These are phyloP conservation scores for Hippophae tibetana DNA, from an alignment of 306 rosid genomes.

Conservation along the genomic window DNA sequence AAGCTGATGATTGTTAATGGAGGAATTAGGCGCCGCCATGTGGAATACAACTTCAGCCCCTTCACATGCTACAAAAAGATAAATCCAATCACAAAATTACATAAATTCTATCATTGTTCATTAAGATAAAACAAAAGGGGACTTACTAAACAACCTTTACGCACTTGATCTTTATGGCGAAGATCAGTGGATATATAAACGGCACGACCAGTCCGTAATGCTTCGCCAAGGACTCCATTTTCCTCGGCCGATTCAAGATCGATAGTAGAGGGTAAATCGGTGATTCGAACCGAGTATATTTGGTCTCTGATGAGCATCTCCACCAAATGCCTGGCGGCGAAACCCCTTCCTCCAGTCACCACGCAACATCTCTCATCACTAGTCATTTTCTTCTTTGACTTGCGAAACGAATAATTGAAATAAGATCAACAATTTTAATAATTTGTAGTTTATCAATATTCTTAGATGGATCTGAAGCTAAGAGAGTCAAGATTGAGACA, in stretches of 20 bases:
- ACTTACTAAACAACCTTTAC: slow-evolving; percentile 31
- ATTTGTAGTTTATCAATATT: no score
- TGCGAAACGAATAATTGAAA: not conserved
- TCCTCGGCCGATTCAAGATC: slow-evolving; percentile 60
- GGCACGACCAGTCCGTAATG: slow-evolving; percentile 67
- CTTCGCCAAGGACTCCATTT: slow-evolving; percentile 54
- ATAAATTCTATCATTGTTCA: not conserved
- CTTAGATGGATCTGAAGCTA: no score
- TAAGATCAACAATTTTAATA: no score
- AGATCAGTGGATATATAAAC: slow-evolving; percentile 60
- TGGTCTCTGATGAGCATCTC: slow-evolving; percentile 49
- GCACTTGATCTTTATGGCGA: slow-evolving; percentile 60
- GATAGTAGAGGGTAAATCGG: slow-evolving; percentile 56
- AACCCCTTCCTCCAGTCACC: slow-evolving; percentile 94
- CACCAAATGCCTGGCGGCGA: slow-evolving; percentile 88
- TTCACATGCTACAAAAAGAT: slow-evolving; percentile 45
- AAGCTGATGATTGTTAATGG: slow-evolving; percentile 67
- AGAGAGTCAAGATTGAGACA: not conserved
- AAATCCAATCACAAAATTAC: not conserved
- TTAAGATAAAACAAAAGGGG: not conserved
- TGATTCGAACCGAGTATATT: slow-evolving; percentile 55
- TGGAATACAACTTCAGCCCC: slow-evolving; percentile 90
- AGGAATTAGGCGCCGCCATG: slow-evolving; percentile 95
- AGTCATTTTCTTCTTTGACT: slow-evolving; percentile 24
- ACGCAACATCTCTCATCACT: slow-evolving; percentile 61